These are phyloP conservation scores for Bipolaris gigantea DNA, from an alignment of 2,329 filamentous ascomycete species.

Conservation along the genomic window DNA sequence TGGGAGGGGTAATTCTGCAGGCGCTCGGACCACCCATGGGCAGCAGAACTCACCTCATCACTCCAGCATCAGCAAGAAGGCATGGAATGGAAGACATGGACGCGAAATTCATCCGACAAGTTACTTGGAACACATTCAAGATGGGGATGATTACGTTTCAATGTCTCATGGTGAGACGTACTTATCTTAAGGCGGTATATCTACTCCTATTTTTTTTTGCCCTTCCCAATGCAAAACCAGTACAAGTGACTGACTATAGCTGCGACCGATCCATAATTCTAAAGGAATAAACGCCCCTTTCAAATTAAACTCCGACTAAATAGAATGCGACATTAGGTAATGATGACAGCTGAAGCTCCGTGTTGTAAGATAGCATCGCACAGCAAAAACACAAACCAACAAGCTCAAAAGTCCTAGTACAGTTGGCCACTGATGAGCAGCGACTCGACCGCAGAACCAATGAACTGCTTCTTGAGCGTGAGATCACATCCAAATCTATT, in stretches of 20 bases:
- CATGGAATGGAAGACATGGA: not conserved
- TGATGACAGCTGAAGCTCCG: slow-evolving; percentile 8
- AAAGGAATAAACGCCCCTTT: slow-evolving; percentile 13
- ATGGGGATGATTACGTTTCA: not conserved
- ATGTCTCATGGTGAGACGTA: slow-evolving; percentile 2
- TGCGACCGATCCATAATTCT: not conserved
- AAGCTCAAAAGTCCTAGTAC: slow-evolving; percentile 11
- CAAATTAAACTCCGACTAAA: slow-evolving; percentile 8
- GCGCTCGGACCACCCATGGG: slow-evolving; percentile 5
- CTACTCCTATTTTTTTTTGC: slow-evolving; percentile 8
- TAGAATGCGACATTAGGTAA: slow-evolving; percentile 14
- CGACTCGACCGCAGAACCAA: slow-evolving; percentile 52
- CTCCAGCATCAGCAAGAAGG: not conserved
- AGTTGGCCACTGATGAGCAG: slow-evolving; percentile 28
- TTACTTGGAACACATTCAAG: not conserved
- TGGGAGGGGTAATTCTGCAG: slow-evolving; percentile 17
- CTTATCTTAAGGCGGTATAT: slow-evolving; percentile 1
- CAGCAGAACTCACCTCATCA: not conserved
- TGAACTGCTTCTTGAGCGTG: slow-evolving; percentile 87
- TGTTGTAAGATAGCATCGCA: slow-evolving; percentile 2
- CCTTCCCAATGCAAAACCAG: slow-evolving; percentile 7
- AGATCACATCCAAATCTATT: slow-evolving; percentile 76
- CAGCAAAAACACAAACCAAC: not conserved
- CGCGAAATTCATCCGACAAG: not conserved
- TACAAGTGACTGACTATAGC: slow-evolving; percentile 4